phyloP scores from a whole-genome alignment of 495 filamentous ascomycete genomes.

The Aspergillus bridgeri region DNA sequence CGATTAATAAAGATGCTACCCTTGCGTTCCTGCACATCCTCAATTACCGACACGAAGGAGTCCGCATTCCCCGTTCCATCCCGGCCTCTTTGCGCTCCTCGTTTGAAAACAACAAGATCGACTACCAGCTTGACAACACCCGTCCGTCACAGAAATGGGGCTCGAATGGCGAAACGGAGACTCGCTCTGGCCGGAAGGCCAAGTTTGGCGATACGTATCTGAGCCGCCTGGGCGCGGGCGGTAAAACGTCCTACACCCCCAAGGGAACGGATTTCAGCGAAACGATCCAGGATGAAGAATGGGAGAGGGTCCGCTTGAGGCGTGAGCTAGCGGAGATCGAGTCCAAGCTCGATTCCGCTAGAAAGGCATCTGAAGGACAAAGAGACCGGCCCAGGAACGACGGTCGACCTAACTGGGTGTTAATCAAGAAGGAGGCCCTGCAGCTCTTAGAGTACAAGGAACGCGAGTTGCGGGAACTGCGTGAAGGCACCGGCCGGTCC shows the following conservation, averaged over 20 bases:
- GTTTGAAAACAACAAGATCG: constrained; percentile 92
- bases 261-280: constrained; percentile 83
- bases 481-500: constrained; percentile 42
- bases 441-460: constrained; percentile 66
- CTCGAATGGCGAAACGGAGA: constrained; percentile 65
- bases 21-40: constrained; percentile 95
- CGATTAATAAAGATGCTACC: constrained; percentile 90
- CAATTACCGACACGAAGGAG: constrained; percentile 91
- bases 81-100: constrained; percentile 83
- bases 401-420: constrained; percentile 53
- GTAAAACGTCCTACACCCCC: constrained; percentile 64
- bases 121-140: constrained; percentile 83
- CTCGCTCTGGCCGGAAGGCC: constrained; percentile 78
- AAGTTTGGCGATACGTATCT: constrained; percentile 98
- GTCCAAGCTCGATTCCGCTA: constrained; percentile 72
- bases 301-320: constrained; percentile 95
- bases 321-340: constrained; percentile 88
- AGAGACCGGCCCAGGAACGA: constrained; percentile 56
- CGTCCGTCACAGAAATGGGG: constrained; percentile 64
- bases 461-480: constrained; percentile 46
- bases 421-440: constrained; percentile 91
- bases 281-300: constrained; percentile 75
- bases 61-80: constrained; percentile 87
- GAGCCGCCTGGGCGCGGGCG: constrained; percentile 78
- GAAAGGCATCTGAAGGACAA: constrained; percentile 57